phyloP scores from a whole-genome alignment of 1,284 basidiomycete genomes.

The Thelephora terrestris region DNA sequence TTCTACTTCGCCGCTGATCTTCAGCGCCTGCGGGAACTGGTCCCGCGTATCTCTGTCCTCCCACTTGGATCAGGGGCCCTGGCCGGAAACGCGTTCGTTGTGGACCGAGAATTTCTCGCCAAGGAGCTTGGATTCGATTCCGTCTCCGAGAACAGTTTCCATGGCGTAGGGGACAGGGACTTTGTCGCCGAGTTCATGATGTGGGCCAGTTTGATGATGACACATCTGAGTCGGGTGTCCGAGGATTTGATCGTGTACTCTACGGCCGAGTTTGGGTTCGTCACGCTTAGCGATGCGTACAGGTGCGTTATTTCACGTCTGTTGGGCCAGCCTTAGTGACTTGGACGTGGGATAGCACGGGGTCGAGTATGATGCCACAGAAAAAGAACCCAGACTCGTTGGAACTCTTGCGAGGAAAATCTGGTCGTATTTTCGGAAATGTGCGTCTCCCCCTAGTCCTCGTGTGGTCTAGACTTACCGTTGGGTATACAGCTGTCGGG shows the following conservation, averaged over 20 bases:
- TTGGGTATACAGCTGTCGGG: slow-evolving; percentile 80
- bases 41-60: slow-evolving; percentile 84
- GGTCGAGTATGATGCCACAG: slow-evolving; percentile 99
- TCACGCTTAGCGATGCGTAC: slow-evolving; percentile 92
- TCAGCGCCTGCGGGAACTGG: slow-evolving; percentile 75
- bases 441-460: slow-evolving; percentile 30
- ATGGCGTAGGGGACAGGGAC: slow-evolving; percentile 94
- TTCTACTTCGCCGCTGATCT: slow-evolving; percentile 87
- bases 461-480: background rate
- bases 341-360: slow-evolving; percentile 53
- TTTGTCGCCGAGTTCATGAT: slow-evolving; percentile 96
- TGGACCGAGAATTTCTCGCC: slow-evolving; percentile 85
- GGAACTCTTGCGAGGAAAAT: slow-evolving; percentile 91
- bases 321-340: background rate
- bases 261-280: slow-evolving; percentile 93
- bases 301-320: slow-evolving; percentile 38
- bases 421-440: slow-evolving; percentile 90
- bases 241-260: slow-evolving; percentile 98
- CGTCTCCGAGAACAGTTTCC: slow-evolving; percentile 88
- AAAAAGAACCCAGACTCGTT: slow-evolving; percentile 99
- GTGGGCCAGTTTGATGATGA: slow-evolving; percentile 91
- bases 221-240: slow-evolving; percentile 88
- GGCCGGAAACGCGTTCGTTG: slow-evolving; percentile 90
- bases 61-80: slow-evolving; percentile 93
- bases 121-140: slow-evolving; percentile 78